Evolutionary conservation across 306 rosid genomes (phyloP), one percentile per base, ranked within the genome.

Genomic region (Lathyrus aphaca): DNA sequence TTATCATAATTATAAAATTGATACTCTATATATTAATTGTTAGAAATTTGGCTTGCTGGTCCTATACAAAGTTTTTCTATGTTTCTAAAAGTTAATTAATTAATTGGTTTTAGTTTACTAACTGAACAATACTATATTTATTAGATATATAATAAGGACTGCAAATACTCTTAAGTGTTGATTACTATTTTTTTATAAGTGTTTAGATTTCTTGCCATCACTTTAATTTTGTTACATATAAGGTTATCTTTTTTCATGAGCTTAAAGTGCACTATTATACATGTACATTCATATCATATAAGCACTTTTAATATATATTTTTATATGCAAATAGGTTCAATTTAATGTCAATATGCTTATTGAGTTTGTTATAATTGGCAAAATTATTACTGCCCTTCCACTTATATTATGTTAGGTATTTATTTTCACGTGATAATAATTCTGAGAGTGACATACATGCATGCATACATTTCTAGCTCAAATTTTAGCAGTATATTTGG

Each of bases 161-260:
- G 23, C 17, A 19, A 43, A 49, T n/a, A n/a, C n/a, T n/a, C n/a
- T n/a, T n/a, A n/a, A n/a, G n/a, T n/a, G 99, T 94, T 76, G 86
- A 80, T 66, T 78, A 13, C 32, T 45, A 50, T 65, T 32, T 69
- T 37, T 49, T 57, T 68, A 73, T 65, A 32, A 50, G 64, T 76
- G 63, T 55, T 69, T 62, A 51, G 38, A 13, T 73, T 50, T 67
- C 48, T 29, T 74, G 27, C 50, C 64, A 32, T 79, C 38, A 6
- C 54, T 74, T 70, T 61, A 38, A 43, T 49, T 55, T 70, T 40
- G 15, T 75, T 57, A 40, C 29, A 46, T 40, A 35, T 39, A 19
- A 45, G 35, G 66, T 35, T 50, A 37, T 67, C 38, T 74, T 59
- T 21, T 68, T 68, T 59, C 42, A 39, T 55, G 53, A 46, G 38